Conservation (phyloP, 1,139 yeast genomes). For the Yamadazyma oceani region DNA sequence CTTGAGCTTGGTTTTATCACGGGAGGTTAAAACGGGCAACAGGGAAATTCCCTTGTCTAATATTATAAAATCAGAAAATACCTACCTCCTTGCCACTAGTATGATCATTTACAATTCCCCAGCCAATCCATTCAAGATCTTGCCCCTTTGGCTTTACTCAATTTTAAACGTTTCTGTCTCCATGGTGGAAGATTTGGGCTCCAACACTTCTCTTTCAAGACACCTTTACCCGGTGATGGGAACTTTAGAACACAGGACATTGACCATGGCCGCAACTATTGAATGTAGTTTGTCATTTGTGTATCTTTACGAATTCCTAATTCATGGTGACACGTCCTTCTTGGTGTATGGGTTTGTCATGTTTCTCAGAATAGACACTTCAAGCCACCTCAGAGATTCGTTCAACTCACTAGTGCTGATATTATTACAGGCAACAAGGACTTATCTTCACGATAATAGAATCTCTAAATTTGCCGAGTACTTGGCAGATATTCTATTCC, state of each 20-base stretch:
- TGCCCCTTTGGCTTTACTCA: slow-evolving; percentile 49
- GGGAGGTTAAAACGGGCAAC: background rate
- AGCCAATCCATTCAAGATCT: slow-evolving; percentile 30
- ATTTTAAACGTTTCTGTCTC: slow-evolving; percentile 39
- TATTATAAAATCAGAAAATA: slow-evolving; percentile 46
- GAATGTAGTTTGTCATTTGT: slow-evolving; percentile 35
- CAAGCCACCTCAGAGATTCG: slow-evolving; percentile 36
- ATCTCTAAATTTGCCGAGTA: no score
- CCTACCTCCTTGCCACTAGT: slow-evolving; percentile 41
- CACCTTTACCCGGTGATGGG: slow-evolving; percentile 33
- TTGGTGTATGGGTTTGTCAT: slow-evolving; percentile 38
- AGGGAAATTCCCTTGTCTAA: slow-evolving; percentile 17
- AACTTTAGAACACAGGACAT: slow-evolving; percentile 35
- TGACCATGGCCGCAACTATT: slow-evolving; percentile 36
- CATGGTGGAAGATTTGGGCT: slow-evolving; percentile 36
- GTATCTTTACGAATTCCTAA: slow-evolving; percentile 29
- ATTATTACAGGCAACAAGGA: no score
- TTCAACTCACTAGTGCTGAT: background rate
- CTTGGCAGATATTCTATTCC: no score
- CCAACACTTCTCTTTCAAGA: slow-evolving; percentile 27
- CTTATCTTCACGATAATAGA: no score
- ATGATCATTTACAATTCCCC: slow-evolving; percentile 27
- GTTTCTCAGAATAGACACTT: slow-evolving; percentile 43
- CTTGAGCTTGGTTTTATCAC: slow-evolving; percentile 7
- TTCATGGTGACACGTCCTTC: slow-evolving; percentile 19